A percentile compares a stretch with the other conserved stretches of the same genome.
These are phyloP conservation scores for Periglandula ipomoeae DNA, from an alignment of 2,329 filamentous ascomycete species.

Conservation along the genomic window DNA sequence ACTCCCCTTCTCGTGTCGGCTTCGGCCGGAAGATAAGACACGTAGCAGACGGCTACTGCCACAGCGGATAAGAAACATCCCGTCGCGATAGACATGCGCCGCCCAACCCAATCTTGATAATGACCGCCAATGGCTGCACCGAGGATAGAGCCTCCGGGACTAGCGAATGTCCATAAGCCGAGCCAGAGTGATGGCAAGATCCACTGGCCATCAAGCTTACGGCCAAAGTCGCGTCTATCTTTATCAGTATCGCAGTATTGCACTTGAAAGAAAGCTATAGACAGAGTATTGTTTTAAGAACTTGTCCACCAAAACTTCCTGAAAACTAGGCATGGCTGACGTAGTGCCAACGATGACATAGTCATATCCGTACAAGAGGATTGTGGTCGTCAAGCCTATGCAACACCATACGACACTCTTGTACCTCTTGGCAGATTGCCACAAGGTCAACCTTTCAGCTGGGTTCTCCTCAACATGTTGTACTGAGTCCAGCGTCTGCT, in stretches of 20 bases:
- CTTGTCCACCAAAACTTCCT: slow-evolving; percentile 12
- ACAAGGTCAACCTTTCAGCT: slow-evolving; percentile 5
- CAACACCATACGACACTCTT: slow-evolving; percentile 16
- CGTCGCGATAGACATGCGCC: too few relatives aligned
- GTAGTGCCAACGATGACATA: slow-evolving; percentile 22
- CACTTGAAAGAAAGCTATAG: too few relatives aligned
- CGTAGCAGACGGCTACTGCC: too few relatives aligned
- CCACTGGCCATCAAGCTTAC: slow-evolving; percentile 17
- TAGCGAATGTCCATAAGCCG: slow-evolving; percentile 32
- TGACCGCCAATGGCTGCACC: slow-evolving; percentile 26
- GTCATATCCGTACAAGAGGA: slow-evolving; percentile 20
- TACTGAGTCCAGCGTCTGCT: neutral
- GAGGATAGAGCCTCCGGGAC: slow-evolving; percentile 27
- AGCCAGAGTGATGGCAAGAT: slow-evolving; percentile 35
- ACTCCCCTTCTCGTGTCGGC: too few relatives aligned
- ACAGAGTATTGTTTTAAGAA: too few relatives aligned
- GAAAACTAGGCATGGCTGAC: slow-evolving; percentile 21
- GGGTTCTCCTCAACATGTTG: neutral
- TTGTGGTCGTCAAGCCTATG: slow-evolving; percentile 16
- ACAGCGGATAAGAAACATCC: too few relatives aligned
- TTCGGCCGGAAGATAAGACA: too few relatives aligned
- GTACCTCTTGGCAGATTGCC: slow-evolving; percentile 18
- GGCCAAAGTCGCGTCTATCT: slow-evolving; percentile 24
- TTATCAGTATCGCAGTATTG: neutral
- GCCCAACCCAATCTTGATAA: too few relatives aligned